A percentile compares a stretch with the other conserved stretches of the same genome.
Evolutionary conservation across 257 asterid genomes (phyloP).

Genomic region (Linderniella brevidens): DNA sequence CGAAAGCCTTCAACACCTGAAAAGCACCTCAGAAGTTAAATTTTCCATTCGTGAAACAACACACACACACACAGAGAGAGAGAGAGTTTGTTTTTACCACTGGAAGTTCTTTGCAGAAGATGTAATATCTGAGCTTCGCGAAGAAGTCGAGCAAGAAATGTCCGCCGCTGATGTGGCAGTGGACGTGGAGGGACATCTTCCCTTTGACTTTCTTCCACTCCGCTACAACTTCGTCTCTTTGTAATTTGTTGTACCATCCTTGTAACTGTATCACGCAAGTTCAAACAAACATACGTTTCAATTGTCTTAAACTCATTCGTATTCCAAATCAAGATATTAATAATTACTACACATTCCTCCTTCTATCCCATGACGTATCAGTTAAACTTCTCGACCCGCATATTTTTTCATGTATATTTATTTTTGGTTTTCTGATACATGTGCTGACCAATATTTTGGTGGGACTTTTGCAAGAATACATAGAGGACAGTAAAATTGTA

Average conservation of each 20-base stretch:
- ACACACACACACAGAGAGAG: no score
- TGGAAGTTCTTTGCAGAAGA: conserved; percentile 6
- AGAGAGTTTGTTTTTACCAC: conserved; percentile 1
- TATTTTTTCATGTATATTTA: no score
- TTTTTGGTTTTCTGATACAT: no score
- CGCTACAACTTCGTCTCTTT: conserved; percentile 6
- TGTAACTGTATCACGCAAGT: not conserved
- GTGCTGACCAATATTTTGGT: no score
- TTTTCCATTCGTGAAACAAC: no score
- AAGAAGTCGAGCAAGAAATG: conserved; percentile 5
- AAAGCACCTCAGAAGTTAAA: not conserved
- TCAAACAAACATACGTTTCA: not conserved
- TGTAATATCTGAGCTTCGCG: conserved; percentile 4
- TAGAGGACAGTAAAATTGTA: no score
- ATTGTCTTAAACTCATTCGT: no score
- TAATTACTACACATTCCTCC: no score
- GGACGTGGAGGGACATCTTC: conserved; percentile 6
- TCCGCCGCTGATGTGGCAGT: conserved; percentile 6
- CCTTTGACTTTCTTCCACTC: conserved; percentile 8
- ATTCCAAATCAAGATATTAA: no score
- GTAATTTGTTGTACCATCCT: conserved; percentile 6
- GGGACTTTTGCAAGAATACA: no score
- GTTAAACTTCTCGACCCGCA: no score
- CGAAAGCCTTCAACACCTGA: conserved; percentile 85
- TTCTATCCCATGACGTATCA: no score